Base-by-base conservation (phyloP, 2,329 filamentous ascomycete genomes). In the Raffaelea albimanens region DNA sequence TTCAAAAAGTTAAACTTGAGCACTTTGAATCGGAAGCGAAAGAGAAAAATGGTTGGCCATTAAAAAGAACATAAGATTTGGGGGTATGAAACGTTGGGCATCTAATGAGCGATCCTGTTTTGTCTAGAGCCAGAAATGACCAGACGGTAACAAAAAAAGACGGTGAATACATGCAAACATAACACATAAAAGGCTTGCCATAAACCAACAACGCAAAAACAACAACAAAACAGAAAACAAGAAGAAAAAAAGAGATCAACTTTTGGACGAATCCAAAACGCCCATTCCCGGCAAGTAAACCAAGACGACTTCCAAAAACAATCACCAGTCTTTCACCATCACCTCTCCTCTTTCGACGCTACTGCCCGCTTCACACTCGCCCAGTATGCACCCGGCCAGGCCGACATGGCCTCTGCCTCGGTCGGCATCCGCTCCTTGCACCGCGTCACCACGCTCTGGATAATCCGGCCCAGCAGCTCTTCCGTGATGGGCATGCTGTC, bases 341-440 rank as follows among this genome's bases (percentile, higher is more conserved):
- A 47, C 40, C 25, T 20, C 57, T 57, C 45, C 19, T 67, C 61
- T 39, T 58, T 60, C 3, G 53, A 51, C 11, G 61, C 64, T 47
- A 70, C 69, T 16, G 73, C 70, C 57, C 78, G 78, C 48, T 67
- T 71, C 40, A 82, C 67, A 55, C 76, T 78, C 13, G 72, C 66
- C 71, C 78, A 82, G 57, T 83, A 83, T 16, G 76, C 78, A 45
- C 71, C 67, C 0, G 80, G 76, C 78, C 77, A 83, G 5, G 74
- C 61, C 18, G 65, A 69, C 46, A 75, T 56, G 10, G 71, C 67
- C 57, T 83, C 80, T 0, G 68, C 68, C 40, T 82, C 79, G 2
- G 71, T 75, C 1, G 79, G 78, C 65, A 76, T 72, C 20, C 72
- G 66, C 54, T 80, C 76, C 44, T 72, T 70, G 51, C 78, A 81